Percentiles rank a stretch among this genome's conserved stretches.
phyloP scores from a whole-genome alignment of 1,284 basidiomycete species.

The Leccinum solheimii region DNA sequence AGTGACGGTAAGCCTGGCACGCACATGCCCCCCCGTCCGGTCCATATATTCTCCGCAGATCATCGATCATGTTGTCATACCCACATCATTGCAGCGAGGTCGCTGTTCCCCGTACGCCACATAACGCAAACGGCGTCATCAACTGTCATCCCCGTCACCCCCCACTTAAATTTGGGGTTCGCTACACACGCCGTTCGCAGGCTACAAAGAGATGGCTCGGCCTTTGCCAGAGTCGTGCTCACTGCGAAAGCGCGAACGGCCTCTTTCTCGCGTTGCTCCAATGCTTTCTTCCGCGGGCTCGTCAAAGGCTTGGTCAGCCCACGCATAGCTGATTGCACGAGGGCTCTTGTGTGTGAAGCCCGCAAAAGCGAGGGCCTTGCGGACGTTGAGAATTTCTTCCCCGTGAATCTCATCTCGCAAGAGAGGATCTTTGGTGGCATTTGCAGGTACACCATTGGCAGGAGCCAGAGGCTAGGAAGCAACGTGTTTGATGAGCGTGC shows the following conservation, averaged over 20 bases:
- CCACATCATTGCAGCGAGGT: slow-evolving; percentile 37
- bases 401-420: slow-evolving; percentile 84
- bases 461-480: slow-evolving; percentile 78
- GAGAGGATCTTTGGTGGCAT: slow-evolving; percentile 86
- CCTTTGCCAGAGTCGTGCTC: slow-evolving; percentile 61
- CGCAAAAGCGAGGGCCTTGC: slow-evolving; percentile 89
- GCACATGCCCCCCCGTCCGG: slow-evolving; percentile 9
- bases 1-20: slow-evolving; percentile 5
- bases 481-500: slow-evolving; percentile 32
- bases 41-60: slow-evolving; percentile 29
- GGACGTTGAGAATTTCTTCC: slow-evolving; percentile 80
- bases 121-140: slow-evolving; percentile 35
- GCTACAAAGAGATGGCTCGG: slow-evolving; percentile 77
- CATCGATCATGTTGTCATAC: slow-evolving; percentile 31
- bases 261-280: slow-evolving; percentile 51
- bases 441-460: slow-evolving; percentile 80
- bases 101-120: slow-evolving; percentile 31
- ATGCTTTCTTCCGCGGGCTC: slow-evolving; percentile 51
- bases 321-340: slow-evolving; percentile 69
- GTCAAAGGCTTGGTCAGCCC: slow-evolving; percentile 71
- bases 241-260: slow-evolving; percentile 60
- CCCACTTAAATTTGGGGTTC: slow-evolving; percentile 27
- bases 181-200: slow-evolving; percentile 30
- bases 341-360: slow-evolving; percentile 89
- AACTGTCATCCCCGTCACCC: slow-evolving; percentile 22